Evolutionary conservation across 306 rosid species (phyloP), one percentile per base, ranked within the genome.

Genomic region (Cajanus cajan): DNA sequence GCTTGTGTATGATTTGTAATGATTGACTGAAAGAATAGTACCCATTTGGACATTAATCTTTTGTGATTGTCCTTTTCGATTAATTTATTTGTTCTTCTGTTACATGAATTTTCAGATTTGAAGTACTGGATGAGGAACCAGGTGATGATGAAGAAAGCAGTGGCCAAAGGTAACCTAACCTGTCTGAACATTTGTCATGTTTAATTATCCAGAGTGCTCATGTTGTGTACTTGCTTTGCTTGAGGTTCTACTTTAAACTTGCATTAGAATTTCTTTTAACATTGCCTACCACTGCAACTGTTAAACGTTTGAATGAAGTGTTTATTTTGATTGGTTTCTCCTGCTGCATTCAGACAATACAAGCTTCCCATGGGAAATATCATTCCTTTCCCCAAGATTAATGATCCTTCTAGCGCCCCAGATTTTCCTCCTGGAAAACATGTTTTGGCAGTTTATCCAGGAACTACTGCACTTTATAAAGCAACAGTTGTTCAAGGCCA

Each of bases 391-490:
- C 99, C 99, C 11, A 95, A 93, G 90, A 90, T 85, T 79, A 91
- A 83, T 13, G 99, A 95, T 70, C 93, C 96, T 86, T 80, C 96
- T 13, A 84, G 80, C 25, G 94, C 89, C 36, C 87, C 28, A 15
- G 98, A 93, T 74, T 93, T 93, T 59, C 90, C 90, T 45, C 74
- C 92, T 7, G 97, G 99, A 83, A 90, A 80, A 75, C 98, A 87
- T 41, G 98, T 95, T 74, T 87, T 95, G 85, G 99, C 99, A 33
- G 99, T 95, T 74, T 95, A 95, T 90, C 99, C 99, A 73, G 93
- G 96, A 76, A 95, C 99, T 39, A 95, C 98, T 67, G 99, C 99
- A 62, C 98, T 95, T 21, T 95, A 95, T 71, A 95, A 92, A 88
- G 99, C 99, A 64, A 95, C 99, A 4, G 99, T 95, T 78, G 98